Conservation (phyloP, 2,329 filamentous ascomycete genomes). For the Cladosporium oxysporum region DNA sequence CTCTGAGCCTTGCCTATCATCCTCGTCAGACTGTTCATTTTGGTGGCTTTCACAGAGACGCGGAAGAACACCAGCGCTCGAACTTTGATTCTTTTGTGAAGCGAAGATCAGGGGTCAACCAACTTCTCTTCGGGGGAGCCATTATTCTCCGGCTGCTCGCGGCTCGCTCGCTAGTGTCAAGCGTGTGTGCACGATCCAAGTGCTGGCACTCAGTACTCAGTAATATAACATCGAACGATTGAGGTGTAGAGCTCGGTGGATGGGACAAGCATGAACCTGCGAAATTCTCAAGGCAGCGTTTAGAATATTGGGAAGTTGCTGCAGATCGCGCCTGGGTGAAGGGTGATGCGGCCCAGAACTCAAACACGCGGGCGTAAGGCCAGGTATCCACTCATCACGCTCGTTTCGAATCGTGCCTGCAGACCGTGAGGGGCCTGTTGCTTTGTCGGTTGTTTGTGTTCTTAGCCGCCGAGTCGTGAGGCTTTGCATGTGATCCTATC, state of each 20-base stretch:
- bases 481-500: background rate
- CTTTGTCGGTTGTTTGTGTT: background rate
- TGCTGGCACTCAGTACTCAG: constrained; percentile 1
- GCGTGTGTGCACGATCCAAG: constrained; percentile 12
- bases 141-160: constrained; percentile 13
- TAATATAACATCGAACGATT: constrained; percentile 5
- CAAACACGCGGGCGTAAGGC: background rate
- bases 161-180: constrained; percentile 14
- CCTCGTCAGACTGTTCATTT: constrained; percentile 8
- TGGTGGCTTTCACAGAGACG: constrained; percentile 9
- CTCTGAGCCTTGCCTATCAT: constrained; percentile 19
- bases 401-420: background rate
- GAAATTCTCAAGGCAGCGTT: background rate
- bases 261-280: constrained; percentile 4
- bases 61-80: constrained; percentile 10
- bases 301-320: background rate
- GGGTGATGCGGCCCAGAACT: constrained; percentile 1
- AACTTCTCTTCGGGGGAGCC: constrained; percentile 18
- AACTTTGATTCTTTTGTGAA: constrained; percentile 16
- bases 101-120: constrained; percentile 15
- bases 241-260: background rate
- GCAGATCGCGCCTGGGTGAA: constrained; percentile 3
- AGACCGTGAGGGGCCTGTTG: background rate
- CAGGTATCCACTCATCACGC: background rate
- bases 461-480: background rate